Evolutionary conservation across 768 basidiomycete genomes (phyloP).

Genomic region (Podaxis sp.): DNA sequence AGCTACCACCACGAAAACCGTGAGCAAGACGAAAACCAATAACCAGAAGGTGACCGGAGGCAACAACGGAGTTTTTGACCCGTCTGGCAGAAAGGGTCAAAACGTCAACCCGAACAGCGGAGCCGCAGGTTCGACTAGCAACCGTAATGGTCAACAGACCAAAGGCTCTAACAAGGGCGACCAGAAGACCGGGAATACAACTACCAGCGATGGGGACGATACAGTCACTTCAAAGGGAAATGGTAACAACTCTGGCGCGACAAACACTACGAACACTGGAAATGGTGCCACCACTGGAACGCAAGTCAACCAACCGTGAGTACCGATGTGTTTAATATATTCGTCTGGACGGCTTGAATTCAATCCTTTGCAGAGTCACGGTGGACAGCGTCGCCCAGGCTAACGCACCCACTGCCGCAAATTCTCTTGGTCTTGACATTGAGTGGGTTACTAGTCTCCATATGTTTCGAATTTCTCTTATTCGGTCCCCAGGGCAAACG

Average conservation of each 20-base stretch:
- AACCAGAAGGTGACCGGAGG: slow-evolving; percentile 16
- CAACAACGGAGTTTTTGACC: not conserved
- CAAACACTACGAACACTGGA: not conserved
- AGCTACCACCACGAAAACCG: not conserved
- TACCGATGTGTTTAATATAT: not conserved
- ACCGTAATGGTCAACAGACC: not conserved
- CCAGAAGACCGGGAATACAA: not conserved
- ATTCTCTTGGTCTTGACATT: slow-evolving; percentile 53
- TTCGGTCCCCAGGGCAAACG: not conserved
- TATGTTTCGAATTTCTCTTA: slow-evolving; percentile 24
- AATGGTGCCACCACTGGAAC: not conserved
- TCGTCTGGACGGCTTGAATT: not conserved
- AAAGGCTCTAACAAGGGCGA: not conserved
- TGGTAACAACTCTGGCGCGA: not conserved
- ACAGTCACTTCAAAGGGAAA: not conserved
- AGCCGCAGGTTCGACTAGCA: not conserved
- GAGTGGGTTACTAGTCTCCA: slow-evolving; percentile 33
- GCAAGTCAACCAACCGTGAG: not conserved
- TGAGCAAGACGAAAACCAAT: slow-evolving; percentile 20
- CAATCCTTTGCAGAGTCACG: not conserved
- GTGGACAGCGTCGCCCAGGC: slow-evolving; percentile 11
- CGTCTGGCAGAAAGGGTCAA: not conserved
- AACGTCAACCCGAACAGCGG: not conserved
- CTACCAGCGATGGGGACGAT: not conserved
- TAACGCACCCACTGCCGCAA: slow-evolving; percentile 14